phyloP scores from a whole-genome alignment of 2,329 filamentous ascomycete species.

The Stachybotrys echinatus region DNA sequence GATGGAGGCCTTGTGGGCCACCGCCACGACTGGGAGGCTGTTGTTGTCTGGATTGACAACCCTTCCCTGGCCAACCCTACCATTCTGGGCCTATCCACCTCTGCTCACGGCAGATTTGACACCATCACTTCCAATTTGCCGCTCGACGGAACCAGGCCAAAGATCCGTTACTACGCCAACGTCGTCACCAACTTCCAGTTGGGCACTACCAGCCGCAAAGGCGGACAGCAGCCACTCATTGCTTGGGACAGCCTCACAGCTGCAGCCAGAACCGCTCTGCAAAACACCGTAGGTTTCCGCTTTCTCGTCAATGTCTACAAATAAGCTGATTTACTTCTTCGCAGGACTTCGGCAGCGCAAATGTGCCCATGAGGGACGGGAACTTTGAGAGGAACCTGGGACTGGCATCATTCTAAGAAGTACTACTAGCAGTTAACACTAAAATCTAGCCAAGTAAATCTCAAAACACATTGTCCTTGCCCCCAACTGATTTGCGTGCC shows the following conservation, averaged over 20 bases:
- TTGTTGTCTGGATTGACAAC: slow-evolving; percentile 14
- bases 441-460: too few relatives aligned
- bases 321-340: background rate
- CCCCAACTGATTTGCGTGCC: too few relatives aligned
- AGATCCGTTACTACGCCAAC: slow-evolving; percentile 26
- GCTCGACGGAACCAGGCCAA: slow-evolving; percentile 16
- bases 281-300: slow-evolving; percentile 17
- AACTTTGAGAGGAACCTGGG: slow-evolving; percentile 17
- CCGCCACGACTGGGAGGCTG: slow-evolving; percentile 19
- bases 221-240: slow-evolving; percentile 35
- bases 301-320: background rate
- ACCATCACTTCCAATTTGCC: slow-evolving; percentile 15
- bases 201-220: slow-evolving; percentile 26
- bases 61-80: slow-evolving; percentile 11
- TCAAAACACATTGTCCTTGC: too few relatives aligned
- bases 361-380: slow-evolving; percentile 33
- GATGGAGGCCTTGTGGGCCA: slow-evolving; percentile 24
- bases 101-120: slow-evolving; percentile 29
- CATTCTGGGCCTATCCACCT: slow-evolving; percentile 28
- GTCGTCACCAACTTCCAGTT: slow-evolving; percentile 29
- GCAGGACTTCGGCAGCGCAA: slow-evolving; percentile 34
- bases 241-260: slow-evolving; percentile 36
- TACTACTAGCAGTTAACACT: too few relatives aligned
- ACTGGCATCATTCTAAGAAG: slow-evolving; percentile 11
- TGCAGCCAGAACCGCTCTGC: slow-evolving; percentile 29